phyloP scores from a whole-genome alignment of 441 rosid genomes.

The Pelargonium fulgidum region DNA sequence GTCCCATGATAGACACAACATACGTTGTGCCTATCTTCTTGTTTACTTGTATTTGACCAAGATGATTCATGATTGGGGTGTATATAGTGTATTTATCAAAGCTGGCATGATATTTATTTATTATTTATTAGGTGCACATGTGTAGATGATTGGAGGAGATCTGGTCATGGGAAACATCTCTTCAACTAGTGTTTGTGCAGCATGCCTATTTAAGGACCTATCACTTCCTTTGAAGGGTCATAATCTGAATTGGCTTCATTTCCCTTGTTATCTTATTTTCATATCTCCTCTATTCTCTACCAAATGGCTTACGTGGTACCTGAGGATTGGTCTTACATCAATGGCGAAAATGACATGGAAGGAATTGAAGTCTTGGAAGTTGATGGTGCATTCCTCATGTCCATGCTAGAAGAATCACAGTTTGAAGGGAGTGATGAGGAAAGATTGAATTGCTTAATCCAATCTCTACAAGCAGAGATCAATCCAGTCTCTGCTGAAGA shows the following conservation, averaged over 20 bases:
- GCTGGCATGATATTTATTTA: background rate
- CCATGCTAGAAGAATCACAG: slow-evolving; percentile 34
- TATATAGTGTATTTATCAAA: slow-evolving; percentile 5
- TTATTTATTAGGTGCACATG: background rate
- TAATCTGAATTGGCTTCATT: slow-evolving; percentile 2
- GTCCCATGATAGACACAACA: slow-evolving; percentile 7
- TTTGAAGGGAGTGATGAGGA: slow-evolving; percentile 28
- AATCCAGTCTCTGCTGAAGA: slow-evolving; percentile 17
- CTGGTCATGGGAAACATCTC: too few relatives aligned
- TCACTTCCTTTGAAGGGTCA: background rate
- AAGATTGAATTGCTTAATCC: slow-evolving; percentile 35
- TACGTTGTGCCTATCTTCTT: slow-evolving; percentile 8
- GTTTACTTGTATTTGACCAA: background rate
- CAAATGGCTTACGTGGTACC: slow-evolving; percentile 26
- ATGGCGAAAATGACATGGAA: slow-evolving; percentile 8
- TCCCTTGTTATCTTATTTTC: background rate
- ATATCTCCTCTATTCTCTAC: background rate
- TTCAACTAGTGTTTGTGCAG: background rate
- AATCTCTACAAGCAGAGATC: slow-evolving; percentile 42
- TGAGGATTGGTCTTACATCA: slow-evolving; percentile 20
- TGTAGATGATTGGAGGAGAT: too few relatives aligned
- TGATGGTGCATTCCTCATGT: slow-evolving; percentile 29
- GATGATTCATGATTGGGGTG: slow-evolving; percentile 3
- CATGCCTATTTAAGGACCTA: slow-evolving; percentile 1
- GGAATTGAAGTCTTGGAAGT: slow-evolving; percentile 8